phyloP scores from a whole-genome alignment of 768 basidiomycete genomes.

The Termitomyces sp. region DNA sequence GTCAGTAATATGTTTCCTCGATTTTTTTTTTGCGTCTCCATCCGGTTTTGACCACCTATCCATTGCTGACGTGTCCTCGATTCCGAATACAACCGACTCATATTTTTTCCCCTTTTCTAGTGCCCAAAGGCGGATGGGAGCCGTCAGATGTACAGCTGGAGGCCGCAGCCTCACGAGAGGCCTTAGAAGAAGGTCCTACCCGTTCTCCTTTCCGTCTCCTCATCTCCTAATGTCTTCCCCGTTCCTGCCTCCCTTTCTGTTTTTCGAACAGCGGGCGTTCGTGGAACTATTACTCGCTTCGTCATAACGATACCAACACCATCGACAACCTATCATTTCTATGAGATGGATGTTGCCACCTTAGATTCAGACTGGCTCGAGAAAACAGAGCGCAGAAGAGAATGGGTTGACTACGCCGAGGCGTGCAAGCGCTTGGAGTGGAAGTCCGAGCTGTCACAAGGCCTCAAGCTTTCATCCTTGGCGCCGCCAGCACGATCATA shows the following conservation, averaged over 20 bases:
- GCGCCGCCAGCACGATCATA: conserved; percentile 42
- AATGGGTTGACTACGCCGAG: conserved; percentile 88
- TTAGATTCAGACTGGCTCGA: conserved; percentile 83
- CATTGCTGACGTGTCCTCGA: conserved; percentile 8
- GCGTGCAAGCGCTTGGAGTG: conserved; percentile 69
- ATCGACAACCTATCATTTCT: conserved; percentile 83
- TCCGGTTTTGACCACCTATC: not conserved
- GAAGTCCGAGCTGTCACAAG: conserved; percentile 83
- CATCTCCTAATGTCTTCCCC: conserved; percentile 60
- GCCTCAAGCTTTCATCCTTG: conserved; percentile 64
- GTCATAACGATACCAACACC: conserved; percentile 78
- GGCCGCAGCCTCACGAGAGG: conserved; percentile 87
- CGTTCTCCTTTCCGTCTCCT: conserved; percentile 69
- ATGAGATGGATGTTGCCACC: conserved; percentile 75
- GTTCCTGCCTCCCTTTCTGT: conserved; percentile 17
- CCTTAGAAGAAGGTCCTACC: conserved; percentile 95
- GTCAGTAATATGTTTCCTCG: conserved; percentile 47
- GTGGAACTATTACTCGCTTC: conserved; percentile 80
- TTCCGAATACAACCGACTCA: conserved; percentile 8
- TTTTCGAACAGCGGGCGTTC: conserved; percentile 69
- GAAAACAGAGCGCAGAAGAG: conserved; percentile 68
- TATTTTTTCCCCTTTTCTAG: conserved; percentile 28
- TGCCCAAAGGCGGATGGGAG: conserved; percentile 94
- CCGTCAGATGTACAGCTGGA: conserved; percentile 74
- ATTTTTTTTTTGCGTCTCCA: conserved; percentile 8